Evolutionary conservation across 371 early-diverging fungal species (phyloP), one percentile per base, ranked within the genome.

Genomic region (Racocetra persica): DNA sequence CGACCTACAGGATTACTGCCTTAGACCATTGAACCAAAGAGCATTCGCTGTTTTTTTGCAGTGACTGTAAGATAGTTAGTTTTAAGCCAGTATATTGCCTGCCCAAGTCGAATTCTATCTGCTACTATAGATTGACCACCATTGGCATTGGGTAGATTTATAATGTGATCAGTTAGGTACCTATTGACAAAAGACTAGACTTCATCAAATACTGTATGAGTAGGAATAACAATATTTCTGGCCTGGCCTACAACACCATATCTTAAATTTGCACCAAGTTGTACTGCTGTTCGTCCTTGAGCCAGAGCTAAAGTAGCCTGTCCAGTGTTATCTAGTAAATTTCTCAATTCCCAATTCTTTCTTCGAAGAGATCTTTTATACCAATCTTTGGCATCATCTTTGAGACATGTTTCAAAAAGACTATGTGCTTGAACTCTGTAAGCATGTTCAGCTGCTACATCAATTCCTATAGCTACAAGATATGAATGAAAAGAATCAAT

Each of bases 21-120:
- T 75, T 75, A 59, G 24, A 75, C 75, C 14, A 59, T 60, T 75
- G 59, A 59, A 59, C 75, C 75, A 75, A 75, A 75, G 20, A 75
- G 32, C 41, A 32, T 41, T 75, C 28, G 38, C 38, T 75, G 59
- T 59, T 75, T 59, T 41, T 75, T 32, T 38, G 57, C 36, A 55
- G 36, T 75, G 32, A 75, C 75, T 55, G 60, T 59, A 36, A 16
- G 62, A 59, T 36, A 75, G 32, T 55, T 26, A 57, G 13, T 13
- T 32, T 18, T 36, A 59, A 75, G 59, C 14, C 14, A 75, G 41
- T 41, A 45, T 51, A 41, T 59, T 41, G 41, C 13, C 22, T 75
- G 59, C 13, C 60, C 75, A n/a, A 75, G 75, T 59, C 38, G 26
- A 20, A 75, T 75, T 16, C 59, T 28, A 59, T 26, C 18, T 75